Evolutionary conservation across 2,329 filamentous ascomycete species (phyloP).

Genomic region (Alternaria triticimaculans): DNA sequence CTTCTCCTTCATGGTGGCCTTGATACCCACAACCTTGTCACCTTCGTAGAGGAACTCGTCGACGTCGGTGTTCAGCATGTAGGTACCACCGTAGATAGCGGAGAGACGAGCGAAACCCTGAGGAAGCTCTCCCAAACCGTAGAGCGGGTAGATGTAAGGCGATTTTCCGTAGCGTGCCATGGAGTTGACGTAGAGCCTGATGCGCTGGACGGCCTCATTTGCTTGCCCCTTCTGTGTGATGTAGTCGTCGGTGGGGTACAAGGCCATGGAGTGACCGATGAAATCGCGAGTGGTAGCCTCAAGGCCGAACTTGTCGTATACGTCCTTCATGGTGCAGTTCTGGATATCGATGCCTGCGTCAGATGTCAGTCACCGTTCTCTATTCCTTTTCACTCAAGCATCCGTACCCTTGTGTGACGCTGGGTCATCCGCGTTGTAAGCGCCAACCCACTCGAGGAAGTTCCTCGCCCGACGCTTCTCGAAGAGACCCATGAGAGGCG

Average conservation of each 20-base stretch:
- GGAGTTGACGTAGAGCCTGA: constrained; percentile 95
- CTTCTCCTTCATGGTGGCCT: constrained; percentile 92
- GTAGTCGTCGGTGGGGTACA: constrained; percentile 91
- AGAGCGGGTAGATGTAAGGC: constrained; percentile 98
- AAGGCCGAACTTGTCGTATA: constrained; percentile 97
- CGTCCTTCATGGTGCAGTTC: constrained; percentile 91
- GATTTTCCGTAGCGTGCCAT: constrained; percentile 98
- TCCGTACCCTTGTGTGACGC: constrained; percentile 84
- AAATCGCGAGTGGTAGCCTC: constrained; percentile 91
- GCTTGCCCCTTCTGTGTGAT: constrained; percentile 75
- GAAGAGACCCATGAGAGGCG: constrained; percentile 94
- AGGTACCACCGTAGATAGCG: constrained; percentile 97
- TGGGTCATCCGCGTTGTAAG: constrained; percentile 81
- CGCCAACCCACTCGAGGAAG: constrained; percentile 94
- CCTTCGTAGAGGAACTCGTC: constrained; percentile 88
- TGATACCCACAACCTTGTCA: constrained; percentile 90
- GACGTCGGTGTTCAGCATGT: constrained; percentile 97
- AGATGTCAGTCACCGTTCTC: neutral
- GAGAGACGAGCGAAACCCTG: constrained; percentile 97
- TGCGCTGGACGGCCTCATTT: constrained; percentile 86
- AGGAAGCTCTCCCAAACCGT: constrained; percentile 94
- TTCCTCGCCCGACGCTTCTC: constrained; percentile 97
- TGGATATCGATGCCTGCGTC: constrained; percentile 74
- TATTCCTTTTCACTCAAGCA: neutral
- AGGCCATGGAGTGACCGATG: constrained; percentile 96